These are phyloP conservation scores for Parachlorella kessleri DNA, from an alignment of 139 green algal genomes.

Conservation along the genomic window DNA sequence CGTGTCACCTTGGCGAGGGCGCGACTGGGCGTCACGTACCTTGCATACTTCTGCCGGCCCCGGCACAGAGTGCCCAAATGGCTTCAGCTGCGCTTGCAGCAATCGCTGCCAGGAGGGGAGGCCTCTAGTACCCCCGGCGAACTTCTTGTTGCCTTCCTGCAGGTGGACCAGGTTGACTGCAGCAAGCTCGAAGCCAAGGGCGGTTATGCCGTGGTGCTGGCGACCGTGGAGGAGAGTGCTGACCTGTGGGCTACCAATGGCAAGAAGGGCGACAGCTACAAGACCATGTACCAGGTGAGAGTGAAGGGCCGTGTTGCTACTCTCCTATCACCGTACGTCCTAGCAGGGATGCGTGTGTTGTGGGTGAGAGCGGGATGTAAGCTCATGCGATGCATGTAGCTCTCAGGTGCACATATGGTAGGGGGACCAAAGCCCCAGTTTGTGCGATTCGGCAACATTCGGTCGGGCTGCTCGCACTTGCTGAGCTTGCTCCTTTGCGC, in stretches of 20 bases:
- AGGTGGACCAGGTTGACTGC: background rate
- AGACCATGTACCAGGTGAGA: slow-evolving; percentile 28
- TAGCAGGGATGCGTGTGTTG: background rate
- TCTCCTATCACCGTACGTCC: too few species aligned
- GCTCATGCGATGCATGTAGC: background rate
- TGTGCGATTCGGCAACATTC: background rate
- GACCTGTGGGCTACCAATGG: slow-evolving; percentile 35
- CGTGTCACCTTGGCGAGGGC: too few species aligned
- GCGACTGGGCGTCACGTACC: too few species aligned
- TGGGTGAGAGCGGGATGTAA: background rate
- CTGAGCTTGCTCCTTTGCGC: too few species aligned
- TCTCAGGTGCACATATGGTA: background rate
- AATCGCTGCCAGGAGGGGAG: too few species aligned
- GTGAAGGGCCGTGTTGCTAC: too few species aligned
- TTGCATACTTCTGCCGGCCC: too few species aligned
- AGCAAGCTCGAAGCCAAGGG: background rate
- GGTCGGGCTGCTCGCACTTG: background rate
- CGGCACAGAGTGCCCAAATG: too few species aligned
- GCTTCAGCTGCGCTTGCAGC: too few species aligned
- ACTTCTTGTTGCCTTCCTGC: too few species aligned
- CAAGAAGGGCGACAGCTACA: slow-evolving; percentile 36
- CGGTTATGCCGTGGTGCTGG: slow-evolving; percentile 18
- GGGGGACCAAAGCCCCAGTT: background rate
- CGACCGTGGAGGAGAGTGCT: slow-evolving; percentile 36
- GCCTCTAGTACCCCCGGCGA: too few species aligned